phyloP scores from a whole-genome alignment of 768 basidiomycete species.

The Leccinellum luteum region DNA sequence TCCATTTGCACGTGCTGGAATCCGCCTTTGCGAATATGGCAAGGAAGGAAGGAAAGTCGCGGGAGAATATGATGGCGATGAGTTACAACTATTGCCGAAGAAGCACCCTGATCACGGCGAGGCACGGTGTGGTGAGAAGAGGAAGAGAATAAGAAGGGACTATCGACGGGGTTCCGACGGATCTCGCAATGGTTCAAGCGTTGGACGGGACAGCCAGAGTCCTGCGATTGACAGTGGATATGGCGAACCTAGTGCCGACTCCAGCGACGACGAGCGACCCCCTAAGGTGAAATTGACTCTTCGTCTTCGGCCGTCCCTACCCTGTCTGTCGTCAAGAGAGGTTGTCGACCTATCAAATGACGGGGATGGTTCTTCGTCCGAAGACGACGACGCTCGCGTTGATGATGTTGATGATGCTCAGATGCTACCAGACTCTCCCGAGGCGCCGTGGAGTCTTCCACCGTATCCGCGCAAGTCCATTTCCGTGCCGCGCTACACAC shows the following conservation, averaged over 20 bases:
- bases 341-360: conserved; percentile 45
- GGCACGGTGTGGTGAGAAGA: conserved; percentile 45
- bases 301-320: conserved; percentile 47
- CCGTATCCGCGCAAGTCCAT: conserved; percentile 58
- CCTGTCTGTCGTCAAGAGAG: conserved; percentile 26
- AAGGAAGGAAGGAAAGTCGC: conserved; percentile 42
- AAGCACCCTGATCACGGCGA: conserved; percentile 36
- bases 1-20: conserved; percentile 72
- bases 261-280: conserved; percentile 37
- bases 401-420: conserved; percentile 20
- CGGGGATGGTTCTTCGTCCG: conserved; percentile 33
- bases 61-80: conserved; percentile 27
- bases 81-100: conserved; percentile 39
- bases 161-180: conserved; percentile 25
- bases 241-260: conserved; percentile 19
- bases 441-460: conserved; percentile 49
- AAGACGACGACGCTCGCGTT: conserved; percentile 33
- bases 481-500: conserved; percentile 55
- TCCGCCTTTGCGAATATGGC: conserved; percentile 65
- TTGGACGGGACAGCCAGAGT: conserved; percentile 19
- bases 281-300: conserved; percentile 72
- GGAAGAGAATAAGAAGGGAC: conserved; percentile 39
- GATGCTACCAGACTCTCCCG: conserved; percentile 20
- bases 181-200: conserved; percentile 7
- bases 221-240: conserved; percentile 27